Conservation (phyloP, 495 filamentous ascomycete genomes). For the Trichoderma gamsii region DNA sequence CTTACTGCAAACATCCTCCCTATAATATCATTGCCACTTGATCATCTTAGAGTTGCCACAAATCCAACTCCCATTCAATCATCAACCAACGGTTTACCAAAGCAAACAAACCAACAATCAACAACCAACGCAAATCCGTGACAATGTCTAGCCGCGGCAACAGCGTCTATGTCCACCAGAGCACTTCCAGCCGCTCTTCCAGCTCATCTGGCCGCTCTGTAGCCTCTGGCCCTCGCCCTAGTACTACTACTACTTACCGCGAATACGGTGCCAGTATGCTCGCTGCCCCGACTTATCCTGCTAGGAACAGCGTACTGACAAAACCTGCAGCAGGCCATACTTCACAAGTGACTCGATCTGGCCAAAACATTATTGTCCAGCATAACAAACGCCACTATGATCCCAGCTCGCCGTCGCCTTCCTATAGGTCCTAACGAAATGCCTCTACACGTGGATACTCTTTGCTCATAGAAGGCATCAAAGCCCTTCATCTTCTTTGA, state of each 20-base stretch:
- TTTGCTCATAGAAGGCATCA: not conserved
- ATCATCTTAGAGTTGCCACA: not conserved
- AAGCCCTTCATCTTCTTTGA: not conserved
- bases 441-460: not conserved
- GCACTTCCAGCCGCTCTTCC: not conserved
- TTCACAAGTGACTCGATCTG: not conserved
- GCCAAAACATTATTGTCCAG: not conserved
- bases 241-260: not conserved
- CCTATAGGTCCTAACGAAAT: not conserved
- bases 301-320: not conserved
- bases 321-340: not conserved
- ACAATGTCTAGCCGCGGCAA: not conserved
- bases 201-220: not conserved
- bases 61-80: not conserved
- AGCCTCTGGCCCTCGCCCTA: not conserved
- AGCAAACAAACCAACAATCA: not conserved
- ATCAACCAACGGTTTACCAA: not conserved
- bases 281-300: not conserved
- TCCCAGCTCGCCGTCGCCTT: not conserved
- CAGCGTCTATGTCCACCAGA: slow-evolving; percentile 7
- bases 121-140: not conserved
- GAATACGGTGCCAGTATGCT: slow-evolving; percentile 2
- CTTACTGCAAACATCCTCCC: not conserved
- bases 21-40: not conserved
- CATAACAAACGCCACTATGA: slow-evolving; percentile 1